Conservation (phyloP, 2,329 filamentous ascomycete species). For the Ceratocystis alfenasii region DNA sequence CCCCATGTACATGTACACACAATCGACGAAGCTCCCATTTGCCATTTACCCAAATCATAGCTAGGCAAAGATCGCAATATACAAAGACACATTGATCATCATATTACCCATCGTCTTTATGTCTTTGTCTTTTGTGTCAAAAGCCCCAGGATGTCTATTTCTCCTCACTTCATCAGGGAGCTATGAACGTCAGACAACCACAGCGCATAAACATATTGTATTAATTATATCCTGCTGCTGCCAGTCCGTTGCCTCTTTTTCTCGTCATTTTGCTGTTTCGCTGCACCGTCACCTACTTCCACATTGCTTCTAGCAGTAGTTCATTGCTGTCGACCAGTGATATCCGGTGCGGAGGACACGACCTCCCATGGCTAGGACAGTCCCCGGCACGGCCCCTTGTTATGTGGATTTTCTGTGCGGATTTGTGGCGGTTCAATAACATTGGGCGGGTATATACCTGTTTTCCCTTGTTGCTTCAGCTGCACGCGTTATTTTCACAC, state of each 20-base stretch:
- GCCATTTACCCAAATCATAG: background rate
- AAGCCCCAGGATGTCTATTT: background rate
- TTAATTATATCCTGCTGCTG: background rate
- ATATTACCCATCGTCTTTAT: background rate
- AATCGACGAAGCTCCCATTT: background rate
- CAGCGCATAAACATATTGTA: background rate
- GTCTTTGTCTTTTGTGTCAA: background rate
- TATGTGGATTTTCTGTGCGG: background rate
- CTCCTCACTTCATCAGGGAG: background rate
- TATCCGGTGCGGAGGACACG: background rate
- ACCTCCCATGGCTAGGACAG: background rate
- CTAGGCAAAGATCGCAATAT: background rate
- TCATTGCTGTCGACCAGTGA: background rate
- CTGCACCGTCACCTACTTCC: background rate
- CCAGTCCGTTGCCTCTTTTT: background rate
- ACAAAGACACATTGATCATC: background rate
- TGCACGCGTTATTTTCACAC: background rate
- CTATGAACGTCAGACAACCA: constrained; percentile 2
- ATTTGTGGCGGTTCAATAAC: background rate
- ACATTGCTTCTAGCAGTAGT: background rate
- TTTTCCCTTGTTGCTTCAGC: background rate
- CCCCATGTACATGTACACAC: background rate
- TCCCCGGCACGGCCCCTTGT: background rate
- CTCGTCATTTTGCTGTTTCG: background rate
- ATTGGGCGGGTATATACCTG: background rate